phyloP scores from a whole-genome alignment of 352 stramenopile genomes.

The Pythium aphanidermatum region DNA sequence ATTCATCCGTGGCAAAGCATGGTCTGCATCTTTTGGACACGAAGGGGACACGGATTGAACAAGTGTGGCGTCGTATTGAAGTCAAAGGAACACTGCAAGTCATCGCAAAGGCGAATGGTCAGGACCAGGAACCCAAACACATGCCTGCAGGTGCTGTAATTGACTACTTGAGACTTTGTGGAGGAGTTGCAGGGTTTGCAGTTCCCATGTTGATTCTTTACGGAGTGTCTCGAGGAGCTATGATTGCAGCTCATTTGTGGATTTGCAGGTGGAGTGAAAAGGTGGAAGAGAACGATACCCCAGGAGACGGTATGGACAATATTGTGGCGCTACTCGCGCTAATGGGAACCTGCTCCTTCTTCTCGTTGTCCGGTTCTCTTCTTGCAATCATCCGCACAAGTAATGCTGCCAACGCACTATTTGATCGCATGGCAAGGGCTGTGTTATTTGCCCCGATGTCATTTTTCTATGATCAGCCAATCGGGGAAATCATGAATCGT shows the following conservation, averaged over 20 bases:
- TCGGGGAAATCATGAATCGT: constrained; percentile 26
- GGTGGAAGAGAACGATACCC: neutral
- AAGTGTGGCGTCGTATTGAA: neutral
- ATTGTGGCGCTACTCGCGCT: neutral
- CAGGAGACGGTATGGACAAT: neutral
- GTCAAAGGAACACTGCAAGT: neutral
- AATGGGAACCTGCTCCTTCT: neutral
- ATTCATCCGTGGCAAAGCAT: no score
- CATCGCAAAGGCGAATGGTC: no score
- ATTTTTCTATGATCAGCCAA: constrained; percentile 24
- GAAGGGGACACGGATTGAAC: neutral
- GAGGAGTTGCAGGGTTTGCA: neutral
- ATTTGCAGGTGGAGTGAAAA: constrained; percentile 5
- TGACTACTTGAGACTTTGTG: neutral
- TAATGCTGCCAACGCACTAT: neutral
- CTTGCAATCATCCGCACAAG: neutral
- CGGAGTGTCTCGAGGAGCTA: neutral
- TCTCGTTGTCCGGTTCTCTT: neutral
- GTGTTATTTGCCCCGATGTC: constrained; percentile 18
- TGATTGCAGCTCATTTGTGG: constrained; percentile 9
- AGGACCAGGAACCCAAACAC: no score
- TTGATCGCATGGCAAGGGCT: neutral
- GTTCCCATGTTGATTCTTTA: neutral
- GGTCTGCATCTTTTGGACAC: neutral
- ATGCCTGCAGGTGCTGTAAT: neutral